Evolutionary conservation across 495 filamentous ascomycete species (phyloP).

Genomic region (Podospora anserina): DNA sequence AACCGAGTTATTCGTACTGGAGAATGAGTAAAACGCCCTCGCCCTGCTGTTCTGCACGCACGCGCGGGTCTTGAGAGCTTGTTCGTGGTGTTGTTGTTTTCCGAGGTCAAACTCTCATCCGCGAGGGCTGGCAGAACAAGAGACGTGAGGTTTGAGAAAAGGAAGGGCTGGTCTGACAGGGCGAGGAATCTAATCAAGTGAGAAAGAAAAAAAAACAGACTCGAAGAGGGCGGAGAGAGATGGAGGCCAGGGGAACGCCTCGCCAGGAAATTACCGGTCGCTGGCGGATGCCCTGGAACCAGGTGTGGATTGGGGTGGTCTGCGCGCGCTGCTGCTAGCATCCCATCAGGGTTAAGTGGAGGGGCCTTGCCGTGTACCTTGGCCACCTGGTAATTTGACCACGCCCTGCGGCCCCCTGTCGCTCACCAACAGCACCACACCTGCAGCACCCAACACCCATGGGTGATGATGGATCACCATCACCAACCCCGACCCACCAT

Average conservation of each 20-base stretch:
- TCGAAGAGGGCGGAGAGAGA: neutral
- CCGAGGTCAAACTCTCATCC: neutral
- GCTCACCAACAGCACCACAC: no score
- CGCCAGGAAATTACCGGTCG: constrained; percentile 6
- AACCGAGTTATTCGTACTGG: constrained; percentile 5
- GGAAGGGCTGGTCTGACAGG: neutral
- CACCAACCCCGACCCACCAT: no score
- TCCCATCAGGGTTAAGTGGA: neutral
- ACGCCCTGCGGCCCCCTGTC: neutral
- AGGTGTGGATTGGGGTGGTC: neutral
- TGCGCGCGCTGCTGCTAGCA: neutral
- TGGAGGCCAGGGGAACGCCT: neutral
- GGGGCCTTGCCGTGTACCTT: neutral
- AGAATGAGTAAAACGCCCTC: constrained; percentile 8
- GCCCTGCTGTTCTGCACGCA: constrained; percentile 8
- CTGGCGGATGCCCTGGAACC: constrained; percentile 5
- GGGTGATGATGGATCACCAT: neutral
- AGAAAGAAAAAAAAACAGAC: neutral
- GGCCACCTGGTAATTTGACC: constrained; percentile 1
- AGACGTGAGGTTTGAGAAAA: neutral
- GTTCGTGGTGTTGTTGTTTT: neutral
- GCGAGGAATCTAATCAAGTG: neutral
- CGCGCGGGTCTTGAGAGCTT: neutral
- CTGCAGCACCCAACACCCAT: no score
- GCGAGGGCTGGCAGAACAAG: neutral